These are phyloP conservation scores for Penicillium sp. DNA, from an alignment of 2,329 filamentous ascomycete genomes.

Conservation along the genomic window DNA sequence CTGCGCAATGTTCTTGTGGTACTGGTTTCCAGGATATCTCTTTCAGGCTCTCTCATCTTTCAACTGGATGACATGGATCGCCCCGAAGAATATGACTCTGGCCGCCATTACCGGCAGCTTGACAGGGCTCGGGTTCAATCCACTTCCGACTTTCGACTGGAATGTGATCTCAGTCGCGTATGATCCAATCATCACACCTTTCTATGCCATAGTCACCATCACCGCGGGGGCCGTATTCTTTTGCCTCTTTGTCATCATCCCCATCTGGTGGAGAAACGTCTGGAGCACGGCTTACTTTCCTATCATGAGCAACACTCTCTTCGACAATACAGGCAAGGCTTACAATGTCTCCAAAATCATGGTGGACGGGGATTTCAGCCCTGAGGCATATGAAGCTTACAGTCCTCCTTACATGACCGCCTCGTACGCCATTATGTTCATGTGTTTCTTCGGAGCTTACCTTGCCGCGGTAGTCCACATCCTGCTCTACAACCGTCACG, in stretches of 20 bases:
- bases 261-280: constrained; percentile 8
- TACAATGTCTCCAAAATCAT: constrained; percentile 30
- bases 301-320: constrained; percentile 10
- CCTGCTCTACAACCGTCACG: constrained; percentile 49
- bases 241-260: constrained; percentile 16
- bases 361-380: constrained; percentile 43
- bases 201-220: constrained; percentile 36
- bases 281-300: constrained; percentile 10
- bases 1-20: constrained; percentile 47
- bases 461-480: constrained; percentile 50
- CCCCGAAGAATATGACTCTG: constrained; percentile 39
- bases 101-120: constrained; percentile 36
- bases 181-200: constrained; percentile 42
- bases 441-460: constrained; percentile 53
- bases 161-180: constrained; percentile 29
- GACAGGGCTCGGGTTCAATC: constrained; percentile 42
- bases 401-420: constrained; percentile 50
- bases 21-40: constrained; percentile 49
- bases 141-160: constrained; percentile 44
- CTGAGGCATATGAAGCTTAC: constrained; percentile 46
- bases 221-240: constrained; percentile 29
- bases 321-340: constrained; percentile 5
- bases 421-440: constrained; percentile 49
- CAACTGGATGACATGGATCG: constrained; percentile 52
- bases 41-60: constrained; percentile 46